These are phyloP conservation scores for Hsuehochloa calcarea DNA, from an alignment of 176 grass and related monocot genomes.

Conservation along the genomic window DNA sequence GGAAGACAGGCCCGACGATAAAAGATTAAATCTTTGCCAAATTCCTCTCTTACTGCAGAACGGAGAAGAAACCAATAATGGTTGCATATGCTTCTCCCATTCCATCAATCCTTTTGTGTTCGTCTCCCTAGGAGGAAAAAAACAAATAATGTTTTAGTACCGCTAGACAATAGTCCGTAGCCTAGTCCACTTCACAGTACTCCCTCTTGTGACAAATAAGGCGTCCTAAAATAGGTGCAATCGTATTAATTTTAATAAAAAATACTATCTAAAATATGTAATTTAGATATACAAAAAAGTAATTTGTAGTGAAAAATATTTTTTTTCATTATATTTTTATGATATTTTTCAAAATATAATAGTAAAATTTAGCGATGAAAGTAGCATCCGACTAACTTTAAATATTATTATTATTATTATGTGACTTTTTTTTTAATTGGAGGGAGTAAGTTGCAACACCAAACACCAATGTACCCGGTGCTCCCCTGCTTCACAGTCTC, in stretches of 20 bases:
- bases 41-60: background rate
- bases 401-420: too few relatives aligned
- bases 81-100: background rate
- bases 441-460: background rate
- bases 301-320: too few relatives aligned
- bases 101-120: slow-evolving; percentile 16
- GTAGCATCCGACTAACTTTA: too few relatives aligned
- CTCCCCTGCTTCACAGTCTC: background rate
- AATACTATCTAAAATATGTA: too few relatives aligned
- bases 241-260: too few relatives aligned
- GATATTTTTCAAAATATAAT: too few relatives aligned
- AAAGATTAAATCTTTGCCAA: background rate
- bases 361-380: too few relatives aligned
- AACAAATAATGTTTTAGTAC: background rate
- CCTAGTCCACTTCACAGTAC: background rate
- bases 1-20: background rate
- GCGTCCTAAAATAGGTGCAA: too few relatives aligned
- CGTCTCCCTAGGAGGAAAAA: background rate
- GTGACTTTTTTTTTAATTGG: too few relatives aligned
- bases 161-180: background rate
- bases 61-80: slow-evolving; percentile 16
- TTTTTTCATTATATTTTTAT: too few relatives aligned
- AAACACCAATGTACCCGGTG: background rate
- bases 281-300: too few relatives aligned
- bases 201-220: too few relatives aligned